Base-by-base conservation (phyloP, 2,329 filamentous ascomycete genomes). In the Aspergillus sp. region DNA sequence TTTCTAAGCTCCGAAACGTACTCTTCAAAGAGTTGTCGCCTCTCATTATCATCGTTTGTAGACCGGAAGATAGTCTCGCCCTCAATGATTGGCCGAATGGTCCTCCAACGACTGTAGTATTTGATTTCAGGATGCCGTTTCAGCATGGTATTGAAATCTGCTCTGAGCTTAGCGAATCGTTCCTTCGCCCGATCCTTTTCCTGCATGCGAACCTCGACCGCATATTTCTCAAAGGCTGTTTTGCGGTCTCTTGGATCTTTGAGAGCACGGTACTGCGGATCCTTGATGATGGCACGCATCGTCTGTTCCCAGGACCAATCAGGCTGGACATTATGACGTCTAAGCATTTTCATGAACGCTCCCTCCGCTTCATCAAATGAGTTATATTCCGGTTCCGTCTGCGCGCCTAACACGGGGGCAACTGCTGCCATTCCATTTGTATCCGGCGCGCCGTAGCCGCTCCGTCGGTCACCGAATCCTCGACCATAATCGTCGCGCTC, bases 61-160 rank as follows among this genome's bases (percentile, higher is more conserved):
- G 90, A 91, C 59, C 90, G 85, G 74, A 97, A 98, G 50, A 95
- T 93, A 43, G 89, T 93, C 75, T 98, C 93, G 44, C 86, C 86
- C 69, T 97, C 89, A 53, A 98, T 89, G 55, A 96, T 94, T 7
- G 90, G 89, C 44, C 88, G 84, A 46, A 91, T 93, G 13, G 89
- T 96, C 78, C 90, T 95, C 93, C 93, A 98, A 52, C 90, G 86
- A 38, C 91, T 96, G 69, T 94, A 96, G 67, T 96, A 83, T 69
- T 90, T 93, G 70, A 98, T 97, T 69, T 98, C 93, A 52, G 90
- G 90, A 68, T 98, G 91, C 56, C 90, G 90, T 71, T 86, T 89
- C 57, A 98, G 80, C 93, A 98, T 98, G 47, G 85, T 90, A 58
- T 86, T 86, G 70, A 98, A 98, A 75, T 97, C 93, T 68, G 87